Percentiles rank a stretch among this genome's conserved stretches.
These are phyloP conservation scores for Lagenaria siceraria DNA, from an alignment of 306 rosid genomes.

Conservation along the genomic window DNA sequence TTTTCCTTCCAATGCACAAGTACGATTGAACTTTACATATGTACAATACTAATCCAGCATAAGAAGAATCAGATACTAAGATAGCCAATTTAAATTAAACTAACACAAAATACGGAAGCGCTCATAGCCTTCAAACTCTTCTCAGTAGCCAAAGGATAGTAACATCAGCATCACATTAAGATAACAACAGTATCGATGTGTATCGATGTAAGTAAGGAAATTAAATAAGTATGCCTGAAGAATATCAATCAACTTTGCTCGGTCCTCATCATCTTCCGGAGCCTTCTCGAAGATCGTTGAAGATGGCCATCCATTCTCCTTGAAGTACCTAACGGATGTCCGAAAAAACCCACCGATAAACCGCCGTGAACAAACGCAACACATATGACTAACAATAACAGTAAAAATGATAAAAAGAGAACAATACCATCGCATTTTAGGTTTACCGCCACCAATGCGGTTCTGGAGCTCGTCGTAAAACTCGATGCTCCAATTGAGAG, in stretches of 20 bases:
- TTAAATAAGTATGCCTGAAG: constrained; percentile 42
- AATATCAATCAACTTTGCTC: constrained; percentile 62
- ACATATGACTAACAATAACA: neutral
- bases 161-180: neutral
- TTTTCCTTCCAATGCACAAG: neutral
- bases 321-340: constrained; percentile 55
- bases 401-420: neutral
- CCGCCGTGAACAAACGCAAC: neutral
- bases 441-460: constrained; percentile 84
- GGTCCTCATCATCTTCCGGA: constrained; percentile 52
- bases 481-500: constrained; percentile 55
- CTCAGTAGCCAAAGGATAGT: neutral
- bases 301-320: constrained; percentile 82
- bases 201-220: neutral
- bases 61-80: neutral
- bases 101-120: neutral
- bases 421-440: constrained; percentile 88
- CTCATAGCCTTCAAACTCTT: neutral
- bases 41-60: neutral
- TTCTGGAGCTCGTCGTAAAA: constrained; percentile 85
- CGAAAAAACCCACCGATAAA: neutral
- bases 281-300: constrained; percentile 58
- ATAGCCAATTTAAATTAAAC: neutral
- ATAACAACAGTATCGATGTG: neutral
- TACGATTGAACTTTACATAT: no score